Percentiles rank a stretch among this genome's conserved stretches.
phyloP scores from a whole-genome alignment of 345 rosid species.

The Sapria himalayana region DNA sequence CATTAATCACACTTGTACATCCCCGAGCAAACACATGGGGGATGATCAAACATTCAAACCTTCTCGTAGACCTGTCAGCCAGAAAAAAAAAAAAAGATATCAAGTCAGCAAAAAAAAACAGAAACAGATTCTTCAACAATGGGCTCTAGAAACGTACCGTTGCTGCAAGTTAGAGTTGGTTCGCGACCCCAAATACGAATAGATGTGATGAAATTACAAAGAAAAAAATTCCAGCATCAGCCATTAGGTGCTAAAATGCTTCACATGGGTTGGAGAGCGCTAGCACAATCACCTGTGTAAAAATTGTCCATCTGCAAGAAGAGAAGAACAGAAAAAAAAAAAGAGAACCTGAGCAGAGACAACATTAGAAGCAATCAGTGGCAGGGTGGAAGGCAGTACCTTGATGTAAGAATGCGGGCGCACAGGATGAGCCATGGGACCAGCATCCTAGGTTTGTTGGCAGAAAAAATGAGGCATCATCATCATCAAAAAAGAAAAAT shows the following conservation, averaged over 20 bases:
- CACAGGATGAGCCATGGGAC: conserved; percentile 99
- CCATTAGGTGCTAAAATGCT: no score
- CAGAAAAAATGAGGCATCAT: not conserved
- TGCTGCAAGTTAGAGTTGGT: conserved; percentile 33
- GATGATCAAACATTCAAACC: conserved; percentile 24
- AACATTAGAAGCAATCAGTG: not conserved
- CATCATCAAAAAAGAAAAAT: not conserved
- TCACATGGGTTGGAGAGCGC: no score
- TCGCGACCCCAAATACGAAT: conserved; percentile 11
- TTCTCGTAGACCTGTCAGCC: conserved; percentile 71
- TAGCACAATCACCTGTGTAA: conserved; percentile 91
- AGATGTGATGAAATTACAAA: no score
- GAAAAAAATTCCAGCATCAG: no score
- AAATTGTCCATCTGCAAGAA: conserved; percentile 87
- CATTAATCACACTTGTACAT: conserved; percentile 4
- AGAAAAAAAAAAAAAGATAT: conserved; percentile 10
- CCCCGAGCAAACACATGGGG: not conserved
- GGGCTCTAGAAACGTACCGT: conserved; percentile 35
- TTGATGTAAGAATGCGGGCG: conserved; percentile 95
- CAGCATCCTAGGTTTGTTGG: conserved; percentile 43
- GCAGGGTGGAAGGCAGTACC: conserved; percentile 40
- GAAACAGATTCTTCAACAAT: not conserved
- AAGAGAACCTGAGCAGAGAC: not conserved
- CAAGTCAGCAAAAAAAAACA: conserved; percentile 5
- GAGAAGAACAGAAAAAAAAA: conserved; percentile 7